Conservation (phyloP, 2,329 filamentous ascomycete genomes). For the Arthrobotrys sinensis region DNA sequence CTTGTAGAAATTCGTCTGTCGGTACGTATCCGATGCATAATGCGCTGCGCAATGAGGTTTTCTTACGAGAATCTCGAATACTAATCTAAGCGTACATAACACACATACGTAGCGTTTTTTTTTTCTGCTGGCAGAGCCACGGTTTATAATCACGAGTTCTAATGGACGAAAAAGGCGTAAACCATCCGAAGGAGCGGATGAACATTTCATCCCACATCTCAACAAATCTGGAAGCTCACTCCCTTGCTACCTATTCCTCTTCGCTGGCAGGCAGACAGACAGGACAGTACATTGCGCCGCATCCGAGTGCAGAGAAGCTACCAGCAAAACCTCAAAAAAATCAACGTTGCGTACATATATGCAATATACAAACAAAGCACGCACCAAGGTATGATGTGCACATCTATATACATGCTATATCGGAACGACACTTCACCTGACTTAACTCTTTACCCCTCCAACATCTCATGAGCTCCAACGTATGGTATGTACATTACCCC, state of each 20-base stretch:
- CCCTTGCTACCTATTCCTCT: not conserved
- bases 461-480: conserved; percentile 9
- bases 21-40: conserved; percentile 26
- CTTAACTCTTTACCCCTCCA: conserved; percentile 10
- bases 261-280: conserved; percentile 22
- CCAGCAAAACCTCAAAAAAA: conserved; percentile 3
- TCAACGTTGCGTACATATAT: conserved; percentile 16
- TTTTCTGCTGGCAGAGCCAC: conserved; percentile 3
- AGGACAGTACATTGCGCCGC: conserved; percentile 2
- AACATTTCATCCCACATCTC: conserved; percentile 32
- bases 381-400: not conserved
- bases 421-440: conserved; percentile 18
- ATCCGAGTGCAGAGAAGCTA: conserved; percentile 6
- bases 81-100: not conserved
- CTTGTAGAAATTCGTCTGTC: conserved; percentile 9
- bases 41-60: not conserved
- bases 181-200: conserved; percentile 1
- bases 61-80: not conserved
- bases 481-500: conserved; percentile 14
- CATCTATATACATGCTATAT: not conserved
- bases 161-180: not conserved
- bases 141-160: conserved; percentile 2
- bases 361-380: not conserved
- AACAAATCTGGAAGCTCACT: conserved; percentile 22
- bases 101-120: not conserved